Percentiles rank a stretch among this genome's conserved stretches.
phyloP scores from a whole-genome alignment of 257 asterid species.

The Fraxinus americana region DNA sequence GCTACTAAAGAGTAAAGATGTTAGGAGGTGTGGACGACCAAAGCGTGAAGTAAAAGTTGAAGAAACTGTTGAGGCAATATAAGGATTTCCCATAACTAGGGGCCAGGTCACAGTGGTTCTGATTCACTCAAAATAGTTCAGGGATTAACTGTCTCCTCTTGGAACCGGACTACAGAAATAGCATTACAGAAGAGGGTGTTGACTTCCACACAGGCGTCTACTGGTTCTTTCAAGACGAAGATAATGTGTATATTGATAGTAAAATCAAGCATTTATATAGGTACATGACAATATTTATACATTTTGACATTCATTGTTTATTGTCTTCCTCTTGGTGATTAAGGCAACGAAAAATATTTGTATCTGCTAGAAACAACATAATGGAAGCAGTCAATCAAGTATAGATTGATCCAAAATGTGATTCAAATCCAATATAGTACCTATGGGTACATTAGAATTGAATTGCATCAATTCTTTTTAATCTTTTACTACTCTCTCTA shows the following conservation, averaged over 20 bases:
- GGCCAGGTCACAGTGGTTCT: not conserved
- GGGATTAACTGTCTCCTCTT: not conserved
- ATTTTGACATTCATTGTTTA: not conserved
- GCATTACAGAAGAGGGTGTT: not conserved
- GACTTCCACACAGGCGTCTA: not conserved
- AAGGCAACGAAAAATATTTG: not conserved
- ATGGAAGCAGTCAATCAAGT: too few species aligned
- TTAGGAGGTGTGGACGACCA: conserved; percentile 69
- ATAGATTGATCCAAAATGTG: too few species aligned
- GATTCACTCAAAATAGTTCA: not conserved
- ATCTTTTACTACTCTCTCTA: not conserved
- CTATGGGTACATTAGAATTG: too few species aligned
- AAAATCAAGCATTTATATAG: conserved; percentile 1
- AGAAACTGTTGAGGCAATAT: conserved; percentile 41
- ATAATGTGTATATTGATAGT: not conserved
- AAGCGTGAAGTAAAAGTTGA: conserved; percentile 35
- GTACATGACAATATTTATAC: not conserved
- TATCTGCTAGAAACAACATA: too few species aligned
- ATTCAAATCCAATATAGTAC: too few species aligned
- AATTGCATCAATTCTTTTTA: too few species aligned
- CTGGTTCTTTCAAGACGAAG: not conserved
- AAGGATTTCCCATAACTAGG: not conserved
- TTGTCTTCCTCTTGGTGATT: not conserved
- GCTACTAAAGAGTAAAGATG: conserved; percentile 61
- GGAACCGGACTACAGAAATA: not conserved